Percentiles rank a stretch among this genome's conserved stretches.
These are phyloP conservation scores for Gomphus sp. DNA, from an alignment of 1,284 basidiomycete genomes.

Conservation along the genomic window DNA sequence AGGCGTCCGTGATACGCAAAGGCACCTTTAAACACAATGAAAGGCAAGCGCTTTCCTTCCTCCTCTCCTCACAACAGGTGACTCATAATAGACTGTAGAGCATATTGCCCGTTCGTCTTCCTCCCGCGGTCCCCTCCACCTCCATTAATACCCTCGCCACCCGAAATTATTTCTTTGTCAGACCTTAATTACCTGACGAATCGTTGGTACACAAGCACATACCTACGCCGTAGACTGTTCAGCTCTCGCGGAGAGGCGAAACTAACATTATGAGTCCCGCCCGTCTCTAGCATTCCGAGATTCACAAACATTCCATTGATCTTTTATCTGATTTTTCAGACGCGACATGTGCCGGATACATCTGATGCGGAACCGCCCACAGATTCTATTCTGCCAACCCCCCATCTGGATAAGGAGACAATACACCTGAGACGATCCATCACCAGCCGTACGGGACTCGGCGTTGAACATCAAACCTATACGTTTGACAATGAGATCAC, in stretches of 20 bases:
- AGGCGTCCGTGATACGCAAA: too few relatives aligned
- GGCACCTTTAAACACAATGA: too few relatives aligned
- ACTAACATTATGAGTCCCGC: constrained; percentile 1
- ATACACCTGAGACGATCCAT: background rate
- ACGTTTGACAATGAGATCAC: background rate
- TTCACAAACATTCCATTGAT: constrained; percentile 1
- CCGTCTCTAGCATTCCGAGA: background rate
- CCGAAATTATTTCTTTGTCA: background rate
- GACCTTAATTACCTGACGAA: background rate
- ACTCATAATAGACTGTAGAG: too few relatives aligned
- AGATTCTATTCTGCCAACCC: background rate
- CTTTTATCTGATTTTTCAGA: background rate
- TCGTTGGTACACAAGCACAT: background rate
- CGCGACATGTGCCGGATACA: background rate
- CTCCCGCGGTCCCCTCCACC: too few relatives aligned
- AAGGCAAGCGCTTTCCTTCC: too few relatives aligned
- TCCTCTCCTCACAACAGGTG: too few relatives aligned
- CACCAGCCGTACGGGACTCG: background rate
- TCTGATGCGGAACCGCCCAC: background rate
- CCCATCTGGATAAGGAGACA: background rate
- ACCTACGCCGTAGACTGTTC: background rate
- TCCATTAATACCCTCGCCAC: background rate
- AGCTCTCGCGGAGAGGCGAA: background rate
- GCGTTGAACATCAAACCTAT: background rate
- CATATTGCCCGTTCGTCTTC: too few relatives aligned